These are phyloP conservation scores for Ustilago lituana DNA, from an alignment of 1,284 basidiomycete genomes.

Conservation along the genomic window DNA sequence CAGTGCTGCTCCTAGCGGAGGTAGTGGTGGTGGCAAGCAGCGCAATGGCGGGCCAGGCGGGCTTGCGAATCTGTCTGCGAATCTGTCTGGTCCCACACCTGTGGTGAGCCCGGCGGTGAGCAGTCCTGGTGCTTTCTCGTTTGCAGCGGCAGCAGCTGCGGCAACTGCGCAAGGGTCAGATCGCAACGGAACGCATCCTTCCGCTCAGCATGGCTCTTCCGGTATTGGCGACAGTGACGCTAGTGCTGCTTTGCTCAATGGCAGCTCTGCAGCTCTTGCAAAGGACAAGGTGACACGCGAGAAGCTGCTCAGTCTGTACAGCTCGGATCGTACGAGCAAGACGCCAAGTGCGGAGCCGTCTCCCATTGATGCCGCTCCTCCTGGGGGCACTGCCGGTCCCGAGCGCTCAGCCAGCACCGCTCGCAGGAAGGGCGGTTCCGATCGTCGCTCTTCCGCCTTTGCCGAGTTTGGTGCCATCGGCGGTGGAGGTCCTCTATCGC, in stretches of 20 bases:
- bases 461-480: constrained; percentile 29
- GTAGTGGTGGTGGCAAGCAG: constrained; percentile 19
- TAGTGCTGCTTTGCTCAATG: constrained; percentile 32
- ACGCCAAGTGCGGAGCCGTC: constrained; percentile 26
- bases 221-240: constrained; percentile 19
- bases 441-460: constrained; percentile 37
- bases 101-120: constrained; percentile 40
- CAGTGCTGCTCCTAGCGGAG: constrained; percentile 11
- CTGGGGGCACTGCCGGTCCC: constrained; percentile 9
- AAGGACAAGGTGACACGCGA: constrained; percentile 50
- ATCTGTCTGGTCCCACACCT: constrained; percentile 34
- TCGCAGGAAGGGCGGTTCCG: constrained; percentile 33
- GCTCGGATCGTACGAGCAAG: constrained; percentile 44
- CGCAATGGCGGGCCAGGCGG: constrained; percentile 38
- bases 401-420: constrained; percentile 40
- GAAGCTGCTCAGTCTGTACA: constrained; percentile 56
- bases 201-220: constrained; percentile 13
- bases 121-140: constrained; percentile 59
- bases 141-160: constrained; percentile 55
- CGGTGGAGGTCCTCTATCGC: constrained; percentile 33
- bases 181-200: constrained; percentile 20
- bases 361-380: constrained; percentile 24
- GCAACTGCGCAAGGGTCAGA: constrained; percentile 31
- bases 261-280: constrained; percentile 22
- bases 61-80: constrained; percentile 34